phyloP scores from a whole-genome alignment of 495 filamentous ascomycete species.

The Hyaloscypha variabilis region DNA sequence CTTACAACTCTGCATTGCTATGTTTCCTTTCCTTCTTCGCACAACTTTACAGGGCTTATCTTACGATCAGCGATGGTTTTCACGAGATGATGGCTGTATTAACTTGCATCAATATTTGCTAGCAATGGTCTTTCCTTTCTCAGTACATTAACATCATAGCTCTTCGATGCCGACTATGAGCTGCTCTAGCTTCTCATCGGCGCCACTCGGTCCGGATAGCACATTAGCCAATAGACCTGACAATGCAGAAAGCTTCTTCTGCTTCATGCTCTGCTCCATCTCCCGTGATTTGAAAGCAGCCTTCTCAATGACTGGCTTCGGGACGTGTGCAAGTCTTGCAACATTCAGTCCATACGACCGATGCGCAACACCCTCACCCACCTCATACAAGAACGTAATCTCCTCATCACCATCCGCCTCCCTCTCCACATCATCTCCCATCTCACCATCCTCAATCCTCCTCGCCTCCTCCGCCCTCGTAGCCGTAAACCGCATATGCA shows the following conservation, averaged over 20 bases:
- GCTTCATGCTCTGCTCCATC: conserved; percentile 73
- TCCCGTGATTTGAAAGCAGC: conserved; percentile 78
- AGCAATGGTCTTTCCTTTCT: not conserved
- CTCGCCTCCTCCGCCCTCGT: not conserved
- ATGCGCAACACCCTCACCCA: conserved; percentile 88
- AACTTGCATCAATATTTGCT: conserved; percentile 18
- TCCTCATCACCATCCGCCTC: conserved; percentile 47
- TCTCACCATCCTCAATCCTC: conserved; percentile 12
- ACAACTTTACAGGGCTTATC: not conserved
- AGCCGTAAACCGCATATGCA: conserved; percentile 50
- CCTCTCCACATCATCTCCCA: not conserved
- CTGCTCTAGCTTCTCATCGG: conserved; percentile 23
- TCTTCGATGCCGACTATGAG: conserved; percentile 32
- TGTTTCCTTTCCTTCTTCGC: conserved; percentile 14
- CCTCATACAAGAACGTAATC: conserved; percentile 83
- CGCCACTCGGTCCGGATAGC: conserved; percentile 12
- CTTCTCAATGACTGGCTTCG: conserved; percentile 71
- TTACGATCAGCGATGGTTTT: not conserved
- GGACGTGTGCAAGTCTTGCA: conserved; percentile 82
- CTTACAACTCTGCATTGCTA: conserved; percentile 12
- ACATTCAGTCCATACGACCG: conserved; percentile 94
- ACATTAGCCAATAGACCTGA: conserved; percentile 48
- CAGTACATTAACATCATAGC: conserved; percentile 19
- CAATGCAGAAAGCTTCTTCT: conserved; percentile 53
- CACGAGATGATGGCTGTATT: conserved; percentile 1